Percentiles rank a stretch among this genome's conserved stretches.
These are phyloP conservation scores for Reticulascus tulasneorum DNA, from an alignment of 2,329 filamentous ascomycete species.

Conservation along the genomic window DNA sequence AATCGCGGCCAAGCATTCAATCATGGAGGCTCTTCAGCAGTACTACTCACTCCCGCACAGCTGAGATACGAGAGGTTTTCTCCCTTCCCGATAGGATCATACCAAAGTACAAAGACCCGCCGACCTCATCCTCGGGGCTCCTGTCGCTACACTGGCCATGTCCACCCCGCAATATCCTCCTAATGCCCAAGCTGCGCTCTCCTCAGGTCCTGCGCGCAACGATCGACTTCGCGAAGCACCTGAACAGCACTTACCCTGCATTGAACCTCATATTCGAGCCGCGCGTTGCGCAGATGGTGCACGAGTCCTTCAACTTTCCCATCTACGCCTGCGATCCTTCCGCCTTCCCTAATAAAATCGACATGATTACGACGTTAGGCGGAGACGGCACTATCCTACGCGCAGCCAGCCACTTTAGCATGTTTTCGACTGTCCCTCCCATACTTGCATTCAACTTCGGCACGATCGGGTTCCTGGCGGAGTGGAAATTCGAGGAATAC, in stretches of 20 bases:
- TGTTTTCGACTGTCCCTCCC: conserved; percentile 76
- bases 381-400: conserved; percentile 90
- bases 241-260: conserved; percentile 73
- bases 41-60: conserved; percentile 26
- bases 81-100: conserved; percentile 51
- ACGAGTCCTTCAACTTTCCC: conserved; percentile 67
- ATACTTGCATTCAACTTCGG: conserved; percentile 97
- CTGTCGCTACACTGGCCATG: conserved; percentile 52
- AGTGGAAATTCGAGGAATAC: conserved; percentile 94
- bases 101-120: conserved; percentile 61
- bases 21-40: conserved; percentile 3
- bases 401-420: conserved; percentile 72
- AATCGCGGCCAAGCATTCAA: no score
- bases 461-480: conserved; percentile 87
- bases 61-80: conserved; percentile 46
- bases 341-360: conserved; percentile 72
- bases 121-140: conserved; percentile 41
- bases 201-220: conserved; percentile 49
- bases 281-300: conserved; percentile 66
- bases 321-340: conserved; percentile 56
- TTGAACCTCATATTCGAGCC: conserved; percentile 82
- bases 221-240: conserved; percentile 61
- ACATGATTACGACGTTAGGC: conserved; percentile 84
- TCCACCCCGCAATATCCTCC: conserved; percentile 52
- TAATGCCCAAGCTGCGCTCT: conserved; percentile 56